phyloP scores from a whole-genome alignment of 148 eudicot genomes.

The Drosera capensis region DNA sequence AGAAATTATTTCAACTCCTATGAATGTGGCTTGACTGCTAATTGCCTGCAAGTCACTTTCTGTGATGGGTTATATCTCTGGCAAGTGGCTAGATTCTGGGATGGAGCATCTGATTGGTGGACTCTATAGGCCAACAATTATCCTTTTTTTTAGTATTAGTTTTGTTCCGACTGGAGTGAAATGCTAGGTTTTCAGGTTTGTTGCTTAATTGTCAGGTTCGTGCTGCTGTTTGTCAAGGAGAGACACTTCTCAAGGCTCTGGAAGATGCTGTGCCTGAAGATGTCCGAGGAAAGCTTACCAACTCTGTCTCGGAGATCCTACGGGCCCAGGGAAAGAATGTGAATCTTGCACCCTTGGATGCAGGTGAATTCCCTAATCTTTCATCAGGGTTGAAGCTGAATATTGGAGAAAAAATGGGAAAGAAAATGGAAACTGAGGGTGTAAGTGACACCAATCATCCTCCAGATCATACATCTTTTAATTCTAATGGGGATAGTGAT shows the following conservation, averaged over 20 bases:
- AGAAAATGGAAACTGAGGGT: conserved; percentile 13
- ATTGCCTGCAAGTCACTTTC: too few relatives aligned
- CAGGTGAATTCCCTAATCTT: conserved; percentile 23
- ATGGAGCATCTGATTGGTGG: neutral
- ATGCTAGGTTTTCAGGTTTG: neutral
- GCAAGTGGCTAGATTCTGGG: neutral
- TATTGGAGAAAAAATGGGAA: conserved; percentile 19
- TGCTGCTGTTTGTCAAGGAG: conserved; percentile 70
- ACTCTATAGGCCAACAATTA: neutral
- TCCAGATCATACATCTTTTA: conserved; percentile 14
- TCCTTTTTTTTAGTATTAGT: too few relatives aligned
- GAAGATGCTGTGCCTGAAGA: conserved; percentile 96
- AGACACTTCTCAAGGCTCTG: conserved; percentile 66
- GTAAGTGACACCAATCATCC: conserved; percentile 14
- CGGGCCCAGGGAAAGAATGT: conserved; percentile 34
- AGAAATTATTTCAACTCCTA: too few relatives aligned
- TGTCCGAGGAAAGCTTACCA: conserved; percentile 77
- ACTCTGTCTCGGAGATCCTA: conserved; percentile 62
- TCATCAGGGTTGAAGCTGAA: conserved; percentile 33
- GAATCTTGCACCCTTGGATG: conserved; percentile 30
- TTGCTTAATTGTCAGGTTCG: conserved; percentile 37
- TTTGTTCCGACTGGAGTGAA: neutral
- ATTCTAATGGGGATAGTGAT: conserved; percentile 12
- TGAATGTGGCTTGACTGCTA: too few relatives aligned
- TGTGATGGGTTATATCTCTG: too few relatives aligned